phyloP scores from a whole-genome alignment of 208 protist species.

The Trypanosoma avium region DNA sequence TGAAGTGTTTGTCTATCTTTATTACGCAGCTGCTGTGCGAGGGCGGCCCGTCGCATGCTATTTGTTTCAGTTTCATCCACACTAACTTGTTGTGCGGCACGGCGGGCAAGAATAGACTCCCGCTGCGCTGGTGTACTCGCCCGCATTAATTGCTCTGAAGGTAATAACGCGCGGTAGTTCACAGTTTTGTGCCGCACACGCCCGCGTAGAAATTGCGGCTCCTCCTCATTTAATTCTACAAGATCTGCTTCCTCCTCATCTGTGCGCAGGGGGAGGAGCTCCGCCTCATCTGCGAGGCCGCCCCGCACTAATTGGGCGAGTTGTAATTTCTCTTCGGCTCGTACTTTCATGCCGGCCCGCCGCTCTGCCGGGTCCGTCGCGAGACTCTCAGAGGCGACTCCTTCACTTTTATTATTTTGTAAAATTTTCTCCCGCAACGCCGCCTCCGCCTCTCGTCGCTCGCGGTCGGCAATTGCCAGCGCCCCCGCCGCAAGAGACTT shows the following conservation, averaged over 20 bases:
- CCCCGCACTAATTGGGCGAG: conserved; percentile 82
- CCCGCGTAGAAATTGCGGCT: conserved; percentile 77
- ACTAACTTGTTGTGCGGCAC: conserved; percentile 44
- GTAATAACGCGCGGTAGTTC: conserved; percentile 81
- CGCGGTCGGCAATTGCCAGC: conserved; percentile 63
- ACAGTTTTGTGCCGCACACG: conserved; percentile 61
- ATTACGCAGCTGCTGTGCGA: conserved; percentile 76
- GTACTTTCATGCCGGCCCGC: conserved; percentile 73
- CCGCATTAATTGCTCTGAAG: conserved; percentile 76
- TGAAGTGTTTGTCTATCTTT: conserved; percentile 77
- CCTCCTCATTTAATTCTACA: conserved; percentile 86
- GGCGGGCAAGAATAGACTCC: conserved; percentile 70
- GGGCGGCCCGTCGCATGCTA: conserved; percentile 75
- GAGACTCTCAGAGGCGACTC: conserved; percentile 33
- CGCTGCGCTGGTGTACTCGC: conserved; percentile 81
- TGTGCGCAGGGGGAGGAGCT: conserved; percentile 59
- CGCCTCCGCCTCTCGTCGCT: conserved; percentile 37
- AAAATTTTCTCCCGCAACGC: conserved; percentile 27
- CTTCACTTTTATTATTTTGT: conserved; percentile 20
- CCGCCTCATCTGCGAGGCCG: conserved; percentile 81
- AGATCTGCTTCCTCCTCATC: conserved; percentile 71
- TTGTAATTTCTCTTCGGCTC: conserved; percentile 86
- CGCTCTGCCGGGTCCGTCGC: conserved; percentile 44
- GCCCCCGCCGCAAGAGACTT: conserved; percentile 64
- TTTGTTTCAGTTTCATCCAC: conserved; percentile 58